Evolutionary conservation across 139 green algal species (phyloP), one percentile per base, ranked within the genome.

Genomic region (Closterium sp.): DNA sequence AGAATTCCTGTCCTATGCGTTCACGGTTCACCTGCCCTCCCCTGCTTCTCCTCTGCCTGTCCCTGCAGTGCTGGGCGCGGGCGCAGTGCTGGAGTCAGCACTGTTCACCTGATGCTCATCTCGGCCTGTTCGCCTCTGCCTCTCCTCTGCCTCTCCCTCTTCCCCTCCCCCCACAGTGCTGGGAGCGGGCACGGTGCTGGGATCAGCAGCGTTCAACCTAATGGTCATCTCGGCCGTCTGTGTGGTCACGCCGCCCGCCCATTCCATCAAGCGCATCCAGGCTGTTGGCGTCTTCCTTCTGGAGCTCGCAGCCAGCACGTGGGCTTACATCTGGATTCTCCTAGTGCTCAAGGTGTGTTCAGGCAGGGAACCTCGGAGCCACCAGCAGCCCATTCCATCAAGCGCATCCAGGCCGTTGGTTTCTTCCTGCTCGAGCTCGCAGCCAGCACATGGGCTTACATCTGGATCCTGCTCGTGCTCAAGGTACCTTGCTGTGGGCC

Each of bases 201-300:
- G 91, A 0, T 93, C 91, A 17, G 91, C 91, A 11, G 91, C 91
- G n/a, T 93, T 93, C 91, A 93, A 93, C n/a, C 32, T 84, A 88
- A n/a, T 93, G 22, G 42, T 92, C 24, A 93, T 93, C 84, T 29
- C 93, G 24, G 91, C 91, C 21, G n/a, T n/a, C n/a, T n/a, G n/a
- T n/a, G n/a, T n/a, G n/a, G n/a, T n/a, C n/a, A n/a, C 89, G 24
- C 91, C 91, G 17, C 27, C 31, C 29, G 19, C 89, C 21, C 24
- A 28, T 27, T 45, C 38, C 88, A 31, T 85, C 31, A n/a, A 50
- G 24, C 73, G 84, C 24, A 93, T 93, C 42, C 22, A 86, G 27
- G 34, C 31, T 5, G 93, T 89, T 31, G 91, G 88, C 4, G 89
- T 86, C 21, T 93, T 92, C 32, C 42, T 93, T 24, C 88, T 93